Base-by-base conservation (phyloP, 768 basidiomycete species). In the Sarcodon sp. region DNA sequence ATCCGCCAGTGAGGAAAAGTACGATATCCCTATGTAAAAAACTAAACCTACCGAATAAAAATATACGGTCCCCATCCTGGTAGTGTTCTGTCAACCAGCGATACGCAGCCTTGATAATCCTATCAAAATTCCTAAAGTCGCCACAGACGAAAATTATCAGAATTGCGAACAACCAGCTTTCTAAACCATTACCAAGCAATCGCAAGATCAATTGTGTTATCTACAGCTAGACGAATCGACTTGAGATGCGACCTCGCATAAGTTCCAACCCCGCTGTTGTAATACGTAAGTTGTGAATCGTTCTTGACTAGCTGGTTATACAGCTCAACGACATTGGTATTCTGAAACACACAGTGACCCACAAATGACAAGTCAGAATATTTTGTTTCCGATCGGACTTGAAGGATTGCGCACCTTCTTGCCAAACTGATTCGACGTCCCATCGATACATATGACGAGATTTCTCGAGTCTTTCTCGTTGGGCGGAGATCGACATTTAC, bases 61-160 rank as follows among this genome's bases (percentile, higher is more conserved):
- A 67, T 47, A 68, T 66, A 4, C 53, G 54, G 43, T 67, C 66
- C 1, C 64, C 65, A 12, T 56, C 55, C 21, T 54, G 45, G 43
- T 67, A 65, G 41, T 45, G 55, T 35, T 60, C 51, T 0, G 62
- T 56, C 1, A 66, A 47, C 65, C 65, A 67, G 3, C 55, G 56
- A 44, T 66, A 66, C 3, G 59, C 66, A 6, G 27, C 45, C 7
- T 50, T 27, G 3, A 59, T 27, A 31, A 48, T 51, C 36, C 32
- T 47, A 33, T 59, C 50, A 32, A 59, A 56, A 16, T 51, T 54
- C 55, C 58, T 58, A 35, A n/a, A 10, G 1, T n/a, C 31, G n/a
- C 21, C 21, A 27, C 4, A 3, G 33, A 46, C 4, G 37, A 38
- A 4, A n/a, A 38, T 4, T 15, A 9, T 31, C 11, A 13, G 31